Conservation (phyloP, 257 asterid genomes). For the Asclepias syriaca region DNA sequence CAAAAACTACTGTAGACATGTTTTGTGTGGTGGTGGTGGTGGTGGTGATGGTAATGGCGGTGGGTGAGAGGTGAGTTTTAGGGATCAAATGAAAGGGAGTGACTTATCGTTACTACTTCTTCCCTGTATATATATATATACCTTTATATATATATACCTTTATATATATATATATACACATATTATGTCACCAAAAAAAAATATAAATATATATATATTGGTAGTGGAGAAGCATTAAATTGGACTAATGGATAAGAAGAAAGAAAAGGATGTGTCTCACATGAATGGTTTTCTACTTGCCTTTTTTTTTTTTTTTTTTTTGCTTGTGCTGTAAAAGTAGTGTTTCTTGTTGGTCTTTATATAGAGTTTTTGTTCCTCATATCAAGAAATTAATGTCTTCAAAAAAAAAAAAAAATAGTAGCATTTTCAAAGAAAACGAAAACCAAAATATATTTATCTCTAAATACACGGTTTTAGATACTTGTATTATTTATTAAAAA, state of each 20-base stretch:
- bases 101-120: constrained; percentile 13
- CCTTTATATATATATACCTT: no score
- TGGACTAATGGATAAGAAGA: constrained; percentile 13
- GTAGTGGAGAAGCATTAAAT: constrained; percentile 11
- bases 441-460: no score
- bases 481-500: no score
- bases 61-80: no score
- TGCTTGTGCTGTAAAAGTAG: background rate
- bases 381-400: no score
- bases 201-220: background rate
- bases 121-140: background rate
- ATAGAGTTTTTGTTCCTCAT: background rate
- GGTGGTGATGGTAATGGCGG: background rate
- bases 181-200: no score
- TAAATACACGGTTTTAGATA: no score
- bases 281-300: background rate
- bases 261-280: constrained; percentile 10
- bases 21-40: background rate
- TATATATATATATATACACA: background rate
- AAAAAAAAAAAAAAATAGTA: no score
- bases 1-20: background rate
- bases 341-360: background rate
- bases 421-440: no score
- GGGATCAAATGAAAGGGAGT: background rate
- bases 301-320: background rate